Percentiles rank a stretch among this genome's conserved stretches.
These are phyloP conservation scores for Tuber melanosporum DNA, from an alignment of 495 filamentous ascomycete genomes.

Conservation along the genomic window DNA sequence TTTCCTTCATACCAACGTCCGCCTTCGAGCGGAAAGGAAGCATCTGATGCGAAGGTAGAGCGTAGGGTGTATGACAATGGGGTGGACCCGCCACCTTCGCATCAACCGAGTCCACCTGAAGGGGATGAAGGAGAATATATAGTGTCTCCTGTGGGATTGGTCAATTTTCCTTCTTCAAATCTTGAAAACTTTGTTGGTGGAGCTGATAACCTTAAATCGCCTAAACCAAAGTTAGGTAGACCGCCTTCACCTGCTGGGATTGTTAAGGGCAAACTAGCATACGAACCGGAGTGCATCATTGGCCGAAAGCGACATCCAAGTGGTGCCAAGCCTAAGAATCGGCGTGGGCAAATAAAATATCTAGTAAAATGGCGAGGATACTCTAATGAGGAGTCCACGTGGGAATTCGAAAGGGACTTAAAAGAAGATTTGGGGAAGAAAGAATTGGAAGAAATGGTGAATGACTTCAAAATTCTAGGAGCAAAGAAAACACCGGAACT, in stretches of 20 bases:
- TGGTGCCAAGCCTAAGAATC: constrained; percentile 16
- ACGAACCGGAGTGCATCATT: constrained; percentile 25
- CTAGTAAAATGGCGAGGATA: constrained; percentile 34
- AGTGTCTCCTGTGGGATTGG: constrained; percentile 8
- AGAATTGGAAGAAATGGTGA: constrained; percentile 26
- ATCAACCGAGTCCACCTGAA: neutral
- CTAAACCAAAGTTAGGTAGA: neutral
- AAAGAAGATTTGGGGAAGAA: constrained; percentile 19
- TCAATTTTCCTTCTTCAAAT: constrained; percentile 7
- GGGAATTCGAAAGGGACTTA: constrained; percentile 26
- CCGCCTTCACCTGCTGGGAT: constrained; percentile 12
- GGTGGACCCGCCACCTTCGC: neutral
- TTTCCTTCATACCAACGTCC: constrained; percentile 29
- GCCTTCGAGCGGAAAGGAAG: neutral
- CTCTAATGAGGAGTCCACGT: constrained; percentile 24
- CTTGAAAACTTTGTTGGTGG: neutral
- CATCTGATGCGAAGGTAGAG: neutral
- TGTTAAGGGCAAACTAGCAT: constrained; percentile 28
- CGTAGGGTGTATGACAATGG: neutral
- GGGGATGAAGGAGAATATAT: constrained; percentile 6
- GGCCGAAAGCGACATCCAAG: constrained; percentile 15
- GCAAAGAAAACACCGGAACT: neutral
- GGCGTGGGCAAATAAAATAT: constrained; percentile 22
- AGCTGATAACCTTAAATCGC: neutral
- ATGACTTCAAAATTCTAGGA: constrained; percentile 2